Conservation (phyloP, 2,329 filamentous ascomycete species). For the Cladosporium sp. region DNA sequence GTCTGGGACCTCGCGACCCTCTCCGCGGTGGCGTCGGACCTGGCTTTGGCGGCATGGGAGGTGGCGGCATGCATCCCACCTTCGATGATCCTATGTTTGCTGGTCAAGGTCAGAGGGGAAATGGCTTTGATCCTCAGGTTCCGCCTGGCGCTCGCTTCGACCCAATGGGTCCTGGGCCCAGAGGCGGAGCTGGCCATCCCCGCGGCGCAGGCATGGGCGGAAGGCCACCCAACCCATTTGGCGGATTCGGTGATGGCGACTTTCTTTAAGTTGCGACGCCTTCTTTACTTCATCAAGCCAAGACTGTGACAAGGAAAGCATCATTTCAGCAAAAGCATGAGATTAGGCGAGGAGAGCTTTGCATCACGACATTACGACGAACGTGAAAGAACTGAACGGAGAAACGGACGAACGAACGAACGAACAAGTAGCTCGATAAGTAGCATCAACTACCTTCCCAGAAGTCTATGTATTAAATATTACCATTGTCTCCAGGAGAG, state of each 20-base stretch:
- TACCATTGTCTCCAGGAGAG: no score
- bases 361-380: no score
- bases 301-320: no score
- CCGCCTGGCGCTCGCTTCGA: constrained; percentile 92
- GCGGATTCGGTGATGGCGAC: constrained; percentile 57
- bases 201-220: constrained; percentile 43
- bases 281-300: no score
- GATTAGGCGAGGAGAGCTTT: no score
- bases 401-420: no score
- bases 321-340: no score
- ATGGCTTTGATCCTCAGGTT: constrained; percentile 63
- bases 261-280: constrained; percentile 47
- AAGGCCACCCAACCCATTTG: constrained; percentile 55
- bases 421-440: no score
- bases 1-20: constrained; percentile 81
- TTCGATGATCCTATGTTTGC: constrained; percentile 87
- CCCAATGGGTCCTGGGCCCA: constrained; percentile 67
- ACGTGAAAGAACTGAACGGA: no score
- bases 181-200: constrained; percentile 43
- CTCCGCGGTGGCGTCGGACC: constrained; percentile 60
- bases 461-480: no score
- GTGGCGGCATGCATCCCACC: constrained; percentile 88
- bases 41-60: constrained; percentile 46
- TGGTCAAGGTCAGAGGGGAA: constrained; percentile 43
- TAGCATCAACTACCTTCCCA: neutral